Evolutionary conservation across 2,329 filamentous ascomycete genomes (phyloP).

Genomic region (Apiospora malaysiana): DNA sequence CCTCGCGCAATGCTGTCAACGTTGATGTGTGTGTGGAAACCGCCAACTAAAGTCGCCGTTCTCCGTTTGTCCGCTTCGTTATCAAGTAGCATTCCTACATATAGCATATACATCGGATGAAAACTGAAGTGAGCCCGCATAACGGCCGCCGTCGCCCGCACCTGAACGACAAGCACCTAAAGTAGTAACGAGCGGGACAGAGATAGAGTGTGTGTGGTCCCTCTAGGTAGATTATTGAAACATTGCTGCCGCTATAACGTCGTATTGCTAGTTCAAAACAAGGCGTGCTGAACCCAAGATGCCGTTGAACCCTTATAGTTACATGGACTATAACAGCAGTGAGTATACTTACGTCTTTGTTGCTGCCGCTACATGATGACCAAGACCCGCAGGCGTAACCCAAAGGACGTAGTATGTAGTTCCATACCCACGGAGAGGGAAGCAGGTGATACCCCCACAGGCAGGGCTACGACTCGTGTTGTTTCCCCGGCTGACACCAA

Average conservation of each 20-base stretch:
- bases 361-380: not conserved
- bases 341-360: not conserved
- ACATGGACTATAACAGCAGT: not conserved
- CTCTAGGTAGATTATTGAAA: not conserved
- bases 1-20: no score
- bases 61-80: not conserved
- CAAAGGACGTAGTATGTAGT: no score
- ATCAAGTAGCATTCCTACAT: not conserved
- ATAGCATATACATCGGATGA: not conserved
- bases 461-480: not conserved
- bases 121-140: not conserved
- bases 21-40: no score
- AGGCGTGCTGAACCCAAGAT: not conserved
- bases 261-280: not conserved
- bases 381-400: not conserved
- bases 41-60: not conserved
- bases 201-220: not conserved
- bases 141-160: not conserved
- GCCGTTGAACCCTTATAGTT: not conserved
- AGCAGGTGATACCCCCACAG: not conserved
- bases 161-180: not conserved
- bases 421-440: not conserved
- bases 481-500: not conserved
- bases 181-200: not conserved
- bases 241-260: constrained; percentile 4